phyloP scores from a whole-genome alignment of 805 yeast species.

The Spathaspora gorwiae region DNA sequence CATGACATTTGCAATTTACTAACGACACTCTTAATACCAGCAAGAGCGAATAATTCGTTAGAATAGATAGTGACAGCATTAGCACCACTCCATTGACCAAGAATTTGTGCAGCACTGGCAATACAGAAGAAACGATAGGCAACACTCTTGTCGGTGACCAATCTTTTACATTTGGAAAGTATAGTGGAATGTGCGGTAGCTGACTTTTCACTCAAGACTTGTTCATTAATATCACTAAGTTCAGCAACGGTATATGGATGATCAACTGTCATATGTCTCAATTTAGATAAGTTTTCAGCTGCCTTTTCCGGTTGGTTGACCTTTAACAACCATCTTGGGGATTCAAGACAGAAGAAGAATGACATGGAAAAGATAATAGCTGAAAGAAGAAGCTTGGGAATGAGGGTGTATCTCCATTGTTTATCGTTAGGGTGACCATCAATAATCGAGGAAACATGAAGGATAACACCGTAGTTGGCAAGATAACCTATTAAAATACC shows the following conservation, averaged over 20 bases:
- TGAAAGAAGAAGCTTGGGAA: slow-evolving; percentile 44
- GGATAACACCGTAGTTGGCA: slow-evolving; percentile 27
- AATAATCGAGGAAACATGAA: slow-evolving; percentile 11
- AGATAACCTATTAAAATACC: slow-evolving; percentile 47
- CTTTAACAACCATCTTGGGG: slow-evolving; percentile 49
- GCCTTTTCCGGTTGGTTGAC: slow-evolving; percentile 37
- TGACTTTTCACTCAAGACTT: slow-evolving; percentile 23
- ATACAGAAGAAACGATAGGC: slow-evolving; percentile 41
- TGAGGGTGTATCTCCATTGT: slow-evolving; percentile 50
- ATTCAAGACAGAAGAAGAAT: slow-evolving; percentile 37
- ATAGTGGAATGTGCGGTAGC: slow-evolving; percentile 18
- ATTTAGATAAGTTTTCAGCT: slow-evolving; percentile 28
- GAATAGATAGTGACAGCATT: slow-evolving; percentile 52
- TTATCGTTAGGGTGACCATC: slow-evolving; percentile 5
- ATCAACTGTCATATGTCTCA: slow-evolving; percentile 40
- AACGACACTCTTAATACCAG: slow-evolving; percentile 35
- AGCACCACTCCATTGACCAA: slow-evolving; percentile 56
- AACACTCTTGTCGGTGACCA: slow-evolving; percentile 28
- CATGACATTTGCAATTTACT: slow-evolving; percentile 45
- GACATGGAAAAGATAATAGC: slow-evolving; percentile 41
- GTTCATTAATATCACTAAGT: slow-evolving; percentile 45
- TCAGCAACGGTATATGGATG: slow-evolving; percentile 48
- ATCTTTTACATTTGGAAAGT: slow-evolving; percentile 21
- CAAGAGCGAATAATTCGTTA: slow-evolving; percentile 44
- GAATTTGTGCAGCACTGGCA: slow-evolving; percentile 38